Evolutionary conservation across 2,329 filamentous ascomycete genomes (phyloP), one percentile per base, ranked within the genome.

Genomic region (Aspergillus puulaauensis): DNA sequence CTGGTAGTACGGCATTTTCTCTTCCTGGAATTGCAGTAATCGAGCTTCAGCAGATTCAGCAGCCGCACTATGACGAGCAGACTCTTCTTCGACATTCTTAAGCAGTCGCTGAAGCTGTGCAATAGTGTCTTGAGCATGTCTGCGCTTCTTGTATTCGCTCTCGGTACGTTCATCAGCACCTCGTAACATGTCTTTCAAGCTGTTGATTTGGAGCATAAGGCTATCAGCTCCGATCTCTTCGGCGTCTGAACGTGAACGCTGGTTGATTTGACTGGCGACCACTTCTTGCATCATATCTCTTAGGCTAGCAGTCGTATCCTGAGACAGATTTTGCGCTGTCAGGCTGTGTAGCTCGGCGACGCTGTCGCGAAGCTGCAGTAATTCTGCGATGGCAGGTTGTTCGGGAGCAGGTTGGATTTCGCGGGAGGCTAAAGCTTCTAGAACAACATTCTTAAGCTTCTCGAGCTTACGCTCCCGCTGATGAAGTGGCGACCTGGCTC

Each of bases 401-500:
- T 66, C 64, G 24, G 60, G 59, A 35, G 57, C 59, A 11, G 67
- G 66, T n/a, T 70, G 64, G 48, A 66, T 56, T 19, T 74, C 73
- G 48, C 81, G 78, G 54, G 77, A 71, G 51, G 79, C 75, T 33
- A 96, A 76, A 4, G 88, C 89, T 66, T 90, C 86, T 17, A 90
- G 73, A 33, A 93, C 76, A 27, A 80, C 85, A 23, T 80, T 79
- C 54, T 88, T 80, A 63, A 99, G 91, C 72, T 93, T 91, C 57
- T 97, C 92, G 66, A 93, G 75, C 66, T 86, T 91, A 66, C 88
- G 87, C 69, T 96, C 91, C 60, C 88, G 84, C 60, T 70, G 71
- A 33, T 70, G 69, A 57, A 85, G 84, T 17, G 92, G 91, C 65
- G 93, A 97, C 65, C 87, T 82, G 6, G 90, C 89, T 52, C 90